phyloP scores from a whole-genome alignment of 139 green algal genomes.

The Raphidocelis subcapitata region DNA sequence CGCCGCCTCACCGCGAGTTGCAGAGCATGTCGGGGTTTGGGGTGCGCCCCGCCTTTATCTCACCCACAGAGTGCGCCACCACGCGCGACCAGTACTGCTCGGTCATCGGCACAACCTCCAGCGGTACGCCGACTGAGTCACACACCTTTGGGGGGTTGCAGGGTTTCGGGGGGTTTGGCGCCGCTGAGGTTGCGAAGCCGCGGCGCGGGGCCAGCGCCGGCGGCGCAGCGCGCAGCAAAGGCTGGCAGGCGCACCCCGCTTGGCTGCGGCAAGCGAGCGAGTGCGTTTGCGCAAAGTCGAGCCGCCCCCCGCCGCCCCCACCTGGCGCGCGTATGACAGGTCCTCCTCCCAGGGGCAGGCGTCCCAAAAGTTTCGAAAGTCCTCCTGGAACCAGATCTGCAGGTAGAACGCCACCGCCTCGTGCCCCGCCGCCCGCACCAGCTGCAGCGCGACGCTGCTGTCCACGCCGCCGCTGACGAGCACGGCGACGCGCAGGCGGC shows the following conservation, averaged over 20 bases:
- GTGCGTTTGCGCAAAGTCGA: too few relatives aligned
- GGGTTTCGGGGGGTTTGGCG: neutral
- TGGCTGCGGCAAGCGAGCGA: too few relatives aligned
- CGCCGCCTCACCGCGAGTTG: conserved; percentile 81
- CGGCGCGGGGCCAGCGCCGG: neutral
- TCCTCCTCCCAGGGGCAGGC: conserved; percentile 98
- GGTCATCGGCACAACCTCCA: conserved; percentile 83
- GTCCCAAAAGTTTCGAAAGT: conserved; percentile 96
- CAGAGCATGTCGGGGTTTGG: conserved; percentile 98
- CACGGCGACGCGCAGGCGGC: conserved; percentile 63
- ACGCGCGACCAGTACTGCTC: conserved; percentile 91
- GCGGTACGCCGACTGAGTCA: conserved; percentile 57
- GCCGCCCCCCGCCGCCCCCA: too few relatives aligned
- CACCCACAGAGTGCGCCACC: conserved; percentile 76
- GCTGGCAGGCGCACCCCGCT: too few relatives aligned
- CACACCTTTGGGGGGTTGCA: conserved; percentile 59
- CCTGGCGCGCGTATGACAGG: conserved; percentile 79
- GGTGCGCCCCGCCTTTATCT: conserved; percentile 88
- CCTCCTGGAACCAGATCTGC: conserved; percentile 95
- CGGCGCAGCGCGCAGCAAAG: too few relatives aligned
- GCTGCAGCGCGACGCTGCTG: conserved; percentile 87
- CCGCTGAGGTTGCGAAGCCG: too few relatives aligned
- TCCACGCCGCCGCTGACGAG: conserved; percentile 96
- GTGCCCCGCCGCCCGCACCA: conserved; percentile 84
- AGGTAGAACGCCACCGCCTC: conserved; percentile 84